These are phyloP conservation scores for Tephrocybe sp. DNA, from an alignment of 768 basidiomycete species.

Conservation along the genomic window DNA sequence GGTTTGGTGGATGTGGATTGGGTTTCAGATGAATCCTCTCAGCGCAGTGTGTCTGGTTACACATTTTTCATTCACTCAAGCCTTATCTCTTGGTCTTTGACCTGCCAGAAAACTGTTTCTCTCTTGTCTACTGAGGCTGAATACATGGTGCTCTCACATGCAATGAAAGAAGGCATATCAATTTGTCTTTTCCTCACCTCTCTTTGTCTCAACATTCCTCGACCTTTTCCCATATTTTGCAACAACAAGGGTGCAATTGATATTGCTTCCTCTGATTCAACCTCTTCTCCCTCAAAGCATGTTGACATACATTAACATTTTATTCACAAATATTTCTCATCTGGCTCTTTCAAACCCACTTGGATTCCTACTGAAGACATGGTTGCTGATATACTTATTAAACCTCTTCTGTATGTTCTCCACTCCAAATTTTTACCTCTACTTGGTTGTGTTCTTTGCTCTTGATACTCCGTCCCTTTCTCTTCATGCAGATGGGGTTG, in stretches of 20 bases:
- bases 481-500: background rate
- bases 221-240: conserved; percentile 10
- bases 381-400: conserved; percentile 39
- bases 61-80: conserved; percentile 16
- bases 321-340: background rate
- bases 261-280: conserved; percentile 5
- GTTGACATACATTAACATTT: background rate
- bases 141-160: conserved; percentile 21
- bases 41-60: conserved; percentile 22
- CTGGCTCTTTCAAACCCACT: background rate
- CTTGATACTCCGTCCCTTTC: background rate
- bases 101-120: conserved; percentile 17
- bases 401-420: conserved; percentile 20
- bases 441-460: background rate
- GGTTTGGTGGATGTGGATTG: conserved; percentile 33
- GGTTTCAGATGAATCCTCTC: conserved; percentile 22
- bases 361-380: conserved; percentile 32
- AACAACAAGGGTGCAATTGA: conserved; percentile 22
- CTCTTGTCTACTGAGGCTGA: conserved; percentile 24
- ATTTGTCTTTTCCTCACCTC: background rate
- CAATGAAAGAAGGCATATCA: conserved; percentile 14
- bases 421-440: background rate
- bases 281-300: conserved; percentile 1
- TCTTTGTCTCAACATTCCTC: conserved; percentile 24
- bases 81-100: conserved; percentile 18